Evolutionary conservation across 148 eudicot species (phyloP).

Genomic region (Talinum fruticosum): DNA sequence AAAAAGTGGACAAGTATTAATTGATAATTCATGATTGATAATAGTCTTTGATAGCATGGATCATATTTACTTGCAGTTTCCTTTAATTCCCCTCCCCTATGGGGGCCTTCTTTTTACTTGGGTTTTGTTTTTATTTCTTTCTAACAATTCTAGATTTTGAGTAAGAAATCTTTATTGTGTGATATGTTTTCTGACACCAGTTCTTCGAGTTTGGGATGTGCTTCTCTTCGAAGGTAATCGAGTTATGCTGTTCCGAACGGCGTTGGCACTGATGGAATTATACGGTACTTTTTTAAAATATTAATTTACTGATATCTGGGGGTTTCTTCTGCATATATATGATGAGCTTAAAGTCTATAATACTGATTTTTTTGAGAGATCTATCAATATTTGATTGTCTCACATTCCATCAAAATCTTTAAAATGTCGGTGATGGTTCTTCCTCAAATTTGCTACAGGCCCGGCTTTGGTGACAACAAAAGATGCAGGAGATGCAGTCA

Average conservation of each 20-base stretch:
- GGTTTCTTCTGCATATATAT: background rate
- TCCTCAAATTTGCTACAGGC: slow-evolving; percentile 48
- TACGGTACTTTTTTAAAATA: slow-evolving; percentile 57
- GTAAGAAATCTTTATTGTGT: slow-evolving; percentile 9
- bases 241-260: slow-evolving; percentile 94
- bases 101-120: background rate
- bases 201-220: slow-evolving; percentile 99
- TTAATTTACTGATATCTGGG: slow-evolving; percentile 11
- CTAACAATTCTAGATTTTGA: slow-evolving; percentile 6
- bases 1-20: background rate
- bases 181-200: slow-evolving; percentile 42
- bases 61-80: slow-evolving; percentile 2
- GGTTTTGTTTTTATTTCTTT: background rate
- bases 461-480: slow-evolving; percentile 97
- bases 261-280: slow-evolving; percentile 89
- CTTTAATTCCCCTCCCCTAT: background rate
- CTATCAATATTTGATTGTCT: background rate
- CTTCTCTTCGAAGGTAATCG: slow-evolving; percentile 93
- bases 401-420: background rate
- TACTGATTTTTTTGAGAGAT: background rate
- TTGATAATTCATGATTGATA: slow-evolving; percentile 3
- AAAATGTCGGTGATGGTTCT: slow-evolving; percentile 14
- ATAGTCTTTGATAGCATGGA: background rate
- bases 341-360: background rate
- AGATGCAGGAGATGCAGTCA: slow-evolving; percentile 98